Conservation (phyloP, 345 rosid species). For the Reutealis trisperma region DNA sequence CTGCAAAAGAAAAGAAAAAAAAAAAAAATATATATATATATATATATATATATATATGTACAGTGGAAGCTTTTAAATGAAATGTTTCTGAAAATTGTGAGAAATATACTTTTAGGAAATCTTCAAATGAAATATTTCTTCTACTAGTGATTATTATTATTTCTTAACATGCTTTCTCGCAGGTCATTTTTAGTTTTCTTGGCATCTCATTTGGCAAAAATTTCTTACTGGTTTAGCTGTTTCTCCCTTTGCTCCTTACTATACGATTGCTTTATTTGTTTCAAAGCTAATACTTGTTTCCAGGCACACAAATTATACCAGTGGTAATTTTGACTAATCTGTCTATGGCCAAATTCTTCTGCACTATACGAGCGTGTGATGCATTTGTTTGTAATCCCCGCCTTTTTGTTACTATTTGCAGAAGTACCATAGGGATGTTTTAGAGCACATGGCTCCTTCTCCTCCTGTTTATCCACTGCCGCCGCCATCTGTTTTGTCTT, state of each 20-base stretch:
- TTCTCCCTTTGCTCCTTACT: no score
- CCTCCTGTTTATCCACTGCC: conserved; percentile 41
- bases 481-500: conserved; percentile 34
- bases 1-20: no score
- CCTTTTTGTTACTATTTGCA: conserved; percentile 35
- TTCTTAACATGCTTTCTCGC: background rate
- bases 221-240: no score
- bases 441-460: conserved; percentile 50
- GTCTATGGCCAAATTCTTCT: background rate
- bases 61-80: no score
- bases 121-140: background rate
- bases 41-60: no score
- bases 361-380: background rate
- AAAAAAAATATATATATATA: no score
- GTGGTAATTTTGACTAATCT: background rate
- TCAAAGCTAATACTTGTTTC: background rate
- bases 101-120: no score
- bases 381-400: no score
- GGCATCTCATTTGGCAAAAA: no score
- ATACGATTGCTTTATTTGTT: no score
- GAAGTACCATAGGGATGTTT: conserved; percentile 73
- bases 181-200: background rate
- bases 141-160: background rate
- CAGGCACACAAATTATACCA: background rate
- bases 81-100: no score